These are phyloP conservation scores for Spongispora temasekensis DNA, from an alignment of 1,284 basidiomycete genomes.

Conservation along the genomic window DNA sequence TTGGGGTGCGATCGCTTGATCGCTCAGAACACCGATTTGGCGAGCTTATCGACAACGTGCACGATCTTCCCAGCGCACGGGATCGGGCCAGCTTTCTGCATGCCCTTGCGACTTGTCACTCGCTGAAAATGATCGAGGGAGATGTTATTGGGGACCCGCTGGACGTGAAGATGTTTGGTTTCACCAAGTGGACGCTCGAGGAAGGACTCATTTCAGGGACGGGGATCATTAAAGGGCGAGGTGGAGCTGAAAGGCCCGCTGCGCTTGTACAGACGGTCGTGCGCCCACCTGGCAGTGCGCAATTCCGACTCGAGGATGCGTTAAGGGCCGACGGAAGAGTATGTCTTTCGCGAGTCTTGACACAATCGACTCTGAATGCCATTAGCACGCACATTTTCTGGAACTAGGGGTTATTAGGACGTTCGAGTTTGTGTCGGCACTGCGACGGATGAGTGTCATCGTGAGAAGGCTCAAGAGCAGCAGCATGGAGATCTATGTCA, in stretches of 20 bases:
- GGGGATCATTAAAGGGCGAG: constrained; percentile 67
- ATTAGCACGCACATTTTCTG: constrained; percentile 89
- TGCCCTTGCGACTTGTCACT: constrained; percentile 96
- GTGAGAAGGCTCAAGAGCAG: constrained; percentile 93
- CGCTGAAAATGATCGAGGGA: constrained; percentile 89
- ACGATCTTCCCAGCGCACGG: constrained; percentile 78
- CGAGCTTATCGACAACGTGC: constrained; percentile 85
- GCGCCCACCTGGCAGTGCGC: constrained; percentile 87
- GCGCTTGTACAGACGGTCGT: constrained; percentile 97
- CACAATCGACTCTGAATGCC: constrained; percentile 9
- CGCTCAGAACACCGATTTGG: constrained; percentile 79
- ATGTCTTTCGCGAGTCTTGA: constrained; percentile 17
- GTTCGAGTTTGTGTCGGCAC: constrained; percentile 94
- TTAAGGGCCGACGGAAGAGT: constrained; percentile 80
- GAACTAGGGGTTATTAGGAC: constrained; percentile 96
- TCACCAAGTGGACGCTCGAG: constrained; percentile 95
- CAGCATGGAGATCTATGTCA: constrained; percentile 98
- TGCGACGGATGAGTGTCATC: constrained; percentile 96
- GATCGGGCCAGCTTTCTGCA: constrained; percentile 86
- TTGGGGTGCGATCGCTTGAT: constrained; percentile 87
- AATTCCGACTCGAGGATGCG: constrained; percentile 92
- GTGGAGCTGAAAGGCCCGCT: constrained; percentile 72
- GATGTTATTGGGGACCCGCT: constrained; percentile 94
- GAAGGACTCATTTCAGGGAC: constrained; percentile 79
- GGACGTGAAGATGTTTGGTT: constrained; percentile 97